phyloP scores from a whole-genome alignment of 1,139 yeast species.

The Geotrichum carabidarum region DNA sequence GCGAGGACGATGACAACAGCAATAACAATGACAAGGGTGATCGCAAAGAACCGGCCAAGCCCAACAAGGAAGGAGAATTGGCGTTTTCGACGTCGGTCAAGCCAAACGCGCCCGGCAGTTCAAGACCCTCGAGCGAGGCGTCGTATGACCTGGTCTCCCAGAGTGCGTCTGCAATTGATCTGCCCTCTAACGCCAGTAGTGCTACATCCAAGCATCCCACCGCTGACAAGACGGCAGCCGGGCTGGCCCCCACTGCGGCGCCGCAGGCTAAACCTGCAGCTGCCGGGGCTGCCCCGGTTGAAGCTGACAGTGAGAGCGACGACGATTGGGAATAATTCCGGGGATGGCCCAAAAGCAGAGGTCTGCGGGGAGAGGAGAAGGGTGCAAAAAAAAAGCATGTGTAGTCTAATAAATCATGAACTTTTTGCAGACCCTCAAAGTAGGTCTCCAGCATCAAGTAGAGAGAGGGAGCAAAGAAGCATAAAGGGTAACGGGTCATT shows the following conservation, averaged over 20 bases:
- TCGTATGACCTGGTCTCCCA: constrained; percentile 42
- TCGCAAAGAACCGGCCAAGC: constrained; percentile 1
- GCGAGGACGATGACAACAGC: constrained; percentile 34
- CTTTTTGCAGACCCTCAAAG: too few relatives aligned
- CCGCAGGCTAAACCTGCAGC: not conserved
- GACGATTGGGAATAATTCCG: constrained; percentile 20
- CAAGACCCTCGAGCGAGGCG: constrained; percentile 41
- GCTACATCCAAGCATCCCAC: not conserved
- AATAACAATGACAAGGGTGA: constrained; percentile 21
- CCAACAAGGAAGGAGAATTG: not conserved
- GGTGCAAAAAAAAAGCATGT: too few relatives aligned
- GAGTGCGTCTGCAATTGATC: constrained; percentile 36
- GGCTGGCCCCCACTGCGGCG: not conserved
- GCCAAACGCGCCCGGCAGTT: constrained; percentile 11
- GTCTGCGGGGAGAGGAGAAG: too few relatives aligned
- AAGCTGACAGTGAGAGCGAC: constrained; percentile 13
- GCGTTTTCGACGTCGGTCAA: not conserved
- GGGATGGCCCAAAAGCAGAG: not conserved
- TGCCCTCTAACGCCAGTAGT: constrained; percentile 18
- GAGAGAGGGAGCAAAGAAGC: too few relatives aligned
- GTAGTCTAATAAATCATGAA: too few relatives aligned
- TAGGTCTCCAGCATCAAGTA: too few relatives aligned
- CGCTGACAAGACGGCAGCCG: not conserved
- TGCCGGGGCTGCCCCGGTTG: not conserved
- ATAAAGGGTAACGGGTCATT: too few relatives aligned